Conservation (phyloP, 495 filamentous ascomycete species). For the Copromyces sp. region DNA sequence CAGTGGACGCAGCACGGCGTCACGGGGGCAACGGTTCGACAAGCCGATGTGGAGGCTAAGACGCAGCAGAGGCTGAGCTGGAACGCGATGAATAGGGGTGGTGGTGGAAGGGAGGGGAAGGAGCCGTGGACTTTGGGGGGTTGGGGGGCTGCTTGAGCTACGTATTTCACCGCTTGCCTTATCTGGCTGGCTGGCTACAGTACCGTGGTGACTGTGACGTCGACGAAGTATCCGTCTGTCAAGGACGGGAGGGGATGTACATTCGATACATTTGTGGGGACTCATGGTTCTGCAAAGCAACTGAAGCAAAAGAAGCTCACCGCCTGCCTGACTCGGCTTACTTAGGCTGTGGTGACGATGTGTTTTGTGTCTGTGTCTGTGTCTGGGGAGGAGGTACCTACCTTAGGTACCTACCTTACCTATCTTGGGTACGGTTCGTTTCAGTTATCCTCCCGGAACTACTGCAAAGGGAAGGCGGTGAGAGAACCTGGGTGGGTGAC, state of each 20-base stretch:
- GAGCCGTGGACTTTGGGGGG: slow-evolving; percentile 67
- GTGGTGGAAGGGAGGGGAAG: slow-evolving; percentile 35
- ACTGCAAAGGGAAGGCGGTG: not conserved
- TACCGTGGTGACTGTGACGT: not conserved
- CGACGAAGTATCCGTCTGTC: not conserved
- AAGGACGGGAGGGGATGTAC: too few relatives aligned
- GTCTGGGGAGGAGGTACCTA: not conserved
- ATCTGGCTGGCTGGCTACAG: not conserved
- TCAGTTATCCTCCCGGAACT: not conserved
- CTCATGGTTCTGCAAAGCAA: too few relatives aligned
- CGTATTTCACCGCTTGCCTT: not conserved
- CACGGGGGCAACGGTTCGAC: slow-evolving; percentile 54
- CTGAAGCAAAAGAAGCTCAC: not conserved
- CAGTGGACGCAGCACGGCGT: slow-evolving; percentile 69
- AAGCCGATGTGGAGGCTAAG: slow-evolving; percentile 44
- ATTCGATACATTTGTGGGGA: not conserved
- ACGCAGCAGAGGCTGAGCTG: slow-evolving; percentile 49
- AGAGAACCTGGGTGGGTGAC: not conserved
- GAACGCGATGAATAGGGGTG: slow-evolving; percentile 41
- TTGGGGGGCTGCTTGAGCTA: slow-evolving; percentile 45
- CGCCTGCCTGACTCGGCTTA: not conserved
- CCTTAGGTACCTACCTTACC: not conserved
- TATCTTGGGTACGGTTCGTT: too few relatives aligned
- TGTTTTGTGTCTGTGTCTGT: not conserved
- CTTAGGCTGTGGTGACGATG: not conserved